phyloP scores from a whole-genome alignment of 176 grass and related monocot species.

The Puccinellia tenuiflora region DNA sequence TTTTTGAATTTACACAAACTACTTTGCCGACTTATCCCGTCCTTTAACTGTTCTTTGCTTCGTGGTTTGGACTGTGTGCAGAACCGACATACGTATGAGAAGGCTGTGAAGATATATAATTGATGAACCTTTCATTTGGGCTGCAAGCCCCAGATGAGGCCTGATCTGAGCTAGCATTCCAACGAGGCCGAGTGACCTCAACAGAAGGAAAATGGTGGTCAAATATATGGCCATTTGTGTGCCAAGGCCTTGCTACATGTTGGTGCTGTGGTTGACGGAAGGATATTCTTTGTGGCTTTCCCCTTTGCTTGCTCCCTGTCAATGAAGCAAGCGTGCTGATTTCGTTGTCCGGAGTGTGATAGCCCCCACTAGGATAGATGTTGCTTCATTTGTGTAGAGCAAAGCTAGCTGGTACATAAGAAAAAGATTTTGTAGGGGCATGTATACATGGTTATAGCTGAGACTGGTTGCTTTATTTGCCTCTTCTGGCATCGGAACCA shows the following conservation, averaged over 20 bases:
- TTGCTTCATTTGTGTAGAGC: conserved; percentile 52
- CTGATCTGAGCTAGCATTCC: neutral
- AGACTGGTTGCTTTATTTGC: conserved; percentile 26
- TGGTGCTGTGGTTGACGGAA: conserved; percentile 1
- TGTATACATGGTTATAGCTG: conserved; percentile 45
- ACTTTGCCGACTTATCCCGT: neutral
- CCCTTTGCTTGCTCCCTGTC: conserved; percentile 14
- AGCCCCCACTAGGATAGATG: conserved; percentile 44
- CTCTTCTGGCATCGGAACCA: conserved; percentile 21
- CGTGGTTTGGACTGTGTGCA: conserved; percentile 27
- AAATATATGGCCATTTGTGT: neutral
- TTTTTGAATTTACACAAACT: neutral
- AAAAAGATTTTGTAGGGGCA: conserved; percentile 50
- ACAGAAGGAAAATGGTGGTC: conserved; percentile 6
- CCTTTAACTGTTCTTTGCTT: neutral
- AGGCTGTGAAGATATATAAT: conserved; percentile 78
- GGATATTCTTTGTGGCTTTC: conserved; percentile 12
- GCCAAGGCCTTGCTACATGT: conserved; percentile 8
- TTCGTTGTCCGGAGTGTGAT: conserved; percentile 32
- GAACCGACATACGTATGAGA: conserved; percentile 73
- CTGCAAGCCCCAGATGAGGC: neutral
- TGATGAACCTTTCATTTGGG: conserved; percentile 15
- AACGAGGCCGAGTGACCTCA: neutral
- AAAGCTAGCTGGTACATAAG: conserved; percentile 55
- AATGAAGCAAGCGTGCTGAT: conserved; percentile 21